Evolutionary conservation across 306 rosid genomes (phyloP).

Genomic region (Vigna reflexopilosa): DNA sequence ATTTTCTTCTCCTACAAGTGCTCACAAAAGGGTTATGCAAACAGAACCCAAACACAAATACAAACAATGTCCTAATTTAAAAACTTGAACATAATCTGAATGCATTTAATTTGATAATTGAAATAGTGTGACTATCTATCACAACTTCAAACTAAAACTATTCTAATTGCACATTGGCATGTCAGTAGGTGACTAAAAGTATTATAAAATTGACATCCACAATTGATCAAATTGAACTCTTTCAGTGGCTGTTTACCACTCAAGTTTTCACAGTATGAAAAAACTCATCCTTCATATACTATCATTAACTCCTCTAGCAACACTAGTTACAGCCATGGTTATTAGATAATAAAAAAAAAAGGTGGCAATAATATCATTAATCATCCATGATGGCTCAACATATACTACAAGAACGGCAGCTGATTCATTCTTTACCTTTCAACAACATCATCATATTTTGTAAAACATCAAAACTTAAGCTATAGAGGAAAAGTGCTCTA

Average conservation of each 20-base stretch:
- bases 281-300: conserved; percentile 4
- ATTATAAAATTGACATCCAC: background rate
- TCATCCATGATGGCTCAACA: background rate
- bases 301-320: background rate
- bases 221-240: background rate
- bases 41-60: background rate
- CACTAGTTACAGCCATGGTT: conserved; percentile 9
- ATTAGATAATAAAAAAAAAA: background rate
- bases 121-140: background rate
- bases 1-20: background rate
- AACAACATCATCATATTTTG: conserved; percentile 15
- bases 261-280: background rate
- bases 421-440: background rate
- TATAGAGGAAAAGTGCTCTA: conserved; percentile 27
- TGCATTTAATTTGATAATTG: conserved; percentile 5
- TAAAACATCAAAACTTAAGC: conserved; percentile 12
- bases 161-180: background rate
- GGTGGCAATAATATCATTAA: background rate
- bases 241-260: background rate
- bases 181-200: background rate
- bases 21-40: background rate
- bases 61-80: background rate
- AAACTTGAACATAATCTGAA: background rate
- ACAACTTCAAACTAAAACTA: background rate
- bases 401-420: conserved; percentile 2